Percentiles rank a stretch among this genome's conserved stretches.
These are phyloP conservation scores for Diphasiastrum complanatum DNA, from an alignment of 83 land plant species.

Conservation along the genomic window DNA sequence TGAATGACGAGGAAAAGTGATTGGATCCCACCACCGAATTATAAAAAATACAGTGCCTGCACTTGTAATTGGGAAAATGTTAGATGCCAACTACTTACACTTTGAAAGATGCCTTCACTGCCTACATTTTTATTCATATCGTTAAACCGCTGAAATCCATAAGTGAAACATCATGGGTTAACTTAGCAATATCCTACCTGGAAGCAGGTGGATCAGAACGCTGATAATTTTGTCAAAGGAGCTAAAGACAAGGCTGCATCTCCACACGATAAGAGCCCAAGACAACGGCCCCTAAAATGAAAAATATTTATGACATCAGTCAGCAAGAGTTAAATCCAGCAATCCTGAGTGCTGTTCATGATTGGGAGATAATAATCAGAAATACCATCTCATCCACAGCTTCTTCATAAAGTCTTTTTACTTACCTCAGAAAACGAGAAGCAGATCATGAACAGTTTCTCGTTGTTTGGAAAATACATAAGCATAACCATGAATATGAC, in stretches of 20 bases:
- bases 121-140: not conserved
- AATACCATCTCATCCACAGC: not conserved
- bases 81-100: not conserved
- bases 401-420: not conserved
- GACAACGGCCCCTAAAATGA: slow-evolving; percentile 79
- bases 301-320: no score
- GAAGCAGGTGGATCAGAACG: slow-evolving; percentile 92
- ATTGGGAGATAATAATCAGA: not conserved
- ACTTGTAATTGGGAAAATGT: slow-evolving; percentile 4
- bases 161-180: not conserved
- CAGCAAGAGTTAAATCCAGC: no score
- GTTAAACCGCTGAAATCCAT: not conserved
- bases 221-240: slow-evolving; percentile 92
- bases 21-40: slow-evolving; percentile 81
- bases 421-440: slow-evolving; percentile 94
- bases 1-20: slow-evolving; percentile 52
- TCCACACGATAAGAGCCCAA: slow-evolving; percentile 98
- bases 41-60: slow-evolving; percentile 88
- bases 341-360: no score
- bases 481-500: slow-evolving; percentile 72
- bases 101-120: not conserved
- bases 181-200: slow-evolving; percentile 70
- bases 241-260: slow-evolving; percentile 95
- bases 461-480: slow-evolving; percentile 66
- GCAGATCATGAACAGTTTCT: slow-evolving; percentile 92